Evolutionary conservation across 768 basidiomycete species (phyloP).

Genomic region (Mycena amicta): DNA sequence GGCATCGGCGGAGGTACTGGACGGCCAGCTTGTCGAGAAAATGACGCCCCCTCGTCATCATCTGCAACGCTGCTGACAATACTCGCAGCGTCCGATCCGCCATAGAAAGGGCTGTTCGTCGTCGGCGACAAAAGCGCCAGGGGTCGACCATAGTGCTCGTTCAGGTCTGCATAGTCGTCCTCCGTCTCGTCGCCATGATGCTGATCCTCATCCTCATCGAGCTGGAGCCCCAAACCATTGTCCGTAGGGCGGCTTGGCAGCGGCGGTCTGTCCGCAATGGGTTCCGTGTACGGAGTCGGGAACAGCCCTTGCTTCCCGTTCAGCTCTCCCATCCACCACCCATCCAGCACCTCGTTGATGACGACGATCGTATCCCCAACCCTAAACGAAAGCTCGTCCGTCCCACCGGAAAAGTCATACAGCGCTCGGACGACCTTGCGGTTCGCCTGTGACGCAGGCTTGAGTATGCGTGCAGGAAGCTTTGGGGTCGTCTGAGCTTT

Average conservation of each 20-base stretch:
- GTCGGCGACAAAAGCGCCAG: conserved; percentile 47
- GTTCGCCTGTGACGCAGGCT: conserved; percentile 51
- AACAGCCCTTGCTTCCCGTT: conserved; percentile 77
- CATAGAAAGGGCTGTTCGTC: conserved; percentile 49
- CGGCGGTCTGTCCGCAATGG: conserved; percentile 37
- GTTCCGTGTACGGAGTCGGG: conserved; percentile 76
- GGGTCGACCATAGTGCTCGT: conserved; percentile 52
- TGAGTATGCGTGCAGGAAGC: conserved; percentile 45
- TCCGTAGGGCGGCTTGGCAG: conserved; percentile 27
- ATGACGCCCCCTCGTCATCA: conserved; percentile 42
- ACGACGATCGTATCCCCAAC: conserved; percentile 77
- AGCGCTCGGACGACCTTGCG: conserved; percentile 67
- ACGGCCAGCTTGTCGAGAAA: conserved; percentile 15
- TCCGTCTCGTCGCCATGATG: conserved; percentile 26
- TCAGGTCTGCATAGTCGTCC: conserved; percentile 26
- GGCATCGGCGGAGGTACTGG: conserved; percentile 23
- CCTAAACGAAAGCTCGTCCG: conserved; percentile 78
- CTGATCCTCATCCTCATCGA: conserved; percentile 26
- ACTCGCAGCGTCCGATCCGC: conserved; percentile 44
- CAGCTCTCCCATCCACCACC: conserved; percentile 89
- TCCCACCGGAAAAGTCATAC: conserved; percentile 72
- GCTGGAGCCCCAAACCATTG: conserved; percentile 23
- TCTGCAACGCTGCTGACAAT: conserved; percentile 45
- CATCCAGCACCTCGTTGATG: conserved; percentile 79
- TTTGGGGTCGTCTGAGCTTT: conserved; percentile 43